Percentiles rank a stretch among this genome's conserved stretches.
These are phyloP conservation scores for Aspergillus ostianus DNA, from an alignment of 495 filamentous ascomycete species.

Conservation along the genomic window DNA sequence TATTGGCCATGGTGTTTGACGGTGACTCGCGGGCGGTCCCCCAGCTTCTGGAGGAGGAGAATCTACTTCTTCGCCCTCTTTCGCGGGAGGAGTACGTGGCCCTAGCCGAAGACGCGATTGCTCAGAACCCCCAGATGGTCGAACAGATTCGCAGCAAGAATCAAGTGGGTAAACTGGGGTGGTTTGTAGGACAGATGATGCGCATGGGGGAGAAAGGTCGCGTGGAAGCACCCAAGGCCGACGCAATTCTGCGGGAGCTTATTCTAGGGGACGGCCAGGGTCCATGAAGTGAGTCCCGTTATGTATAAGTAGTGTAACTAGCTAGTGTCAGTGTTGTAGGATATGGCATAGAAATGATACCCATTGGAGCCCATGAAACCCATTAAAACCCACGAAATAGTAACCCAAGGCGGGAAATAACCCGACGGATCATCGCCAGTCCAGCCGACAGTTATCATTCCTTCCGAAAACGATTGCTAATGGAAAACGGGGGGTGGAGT, in stretches of 20 bases:
- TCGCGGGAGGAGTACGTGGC: conserved; percentile 47
- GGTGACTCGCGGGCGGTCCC: conserved; percentile 51
- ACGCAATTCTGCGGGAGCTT: conserved; percentile 58
- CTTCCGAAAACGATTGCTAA: conserved; percentile 23
- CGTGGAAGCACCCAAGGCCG: conserved; percentile 72
- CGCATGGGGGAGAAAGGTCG: conserved; percentile 68
- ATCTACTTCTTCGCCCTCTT: conserved; percentile 62
- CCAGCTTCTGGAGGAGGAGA: conserved; percentile 62
- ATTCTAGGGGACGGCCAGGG: conserved; percentile 33
- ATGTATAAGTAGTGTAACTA: conserved; percentile 6
- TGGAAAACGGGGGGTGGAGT: conserved; percentile 19
- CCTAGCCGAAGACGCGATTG: conserved; percentile 42
- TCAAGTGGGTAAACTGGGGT: conserved; percentile 75
- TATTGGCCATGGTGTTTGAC: conserved; percentile 62
- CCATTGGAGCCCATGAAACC: conserved; percentile 1
- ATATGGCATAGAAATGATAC: conserved; percentile 8
- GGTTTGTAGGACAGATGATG: conserved; percentile 92
- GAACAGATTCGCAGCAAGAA: conserved; percentile 64
- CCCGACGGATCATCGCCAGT: not conserved
- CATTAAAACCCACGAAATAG: not conserved
- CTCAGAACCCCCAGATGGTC: conserved; percentile 58
- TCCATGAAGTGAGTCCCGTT: conserved; percentile 9
- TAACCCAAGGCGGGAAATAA: not conserved
- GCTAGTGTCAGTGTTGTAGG: conserved; percentile 2
- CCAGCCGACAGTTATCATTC: not conserved